A percentile compares a stretch with the other conserved stretches of the same genome.
These are phyloP conservation scores for Phlegmacium glaucopus DNA, from an alignment of 768 basidiomycete genomes.

Conservation along the genomic window DNA sequence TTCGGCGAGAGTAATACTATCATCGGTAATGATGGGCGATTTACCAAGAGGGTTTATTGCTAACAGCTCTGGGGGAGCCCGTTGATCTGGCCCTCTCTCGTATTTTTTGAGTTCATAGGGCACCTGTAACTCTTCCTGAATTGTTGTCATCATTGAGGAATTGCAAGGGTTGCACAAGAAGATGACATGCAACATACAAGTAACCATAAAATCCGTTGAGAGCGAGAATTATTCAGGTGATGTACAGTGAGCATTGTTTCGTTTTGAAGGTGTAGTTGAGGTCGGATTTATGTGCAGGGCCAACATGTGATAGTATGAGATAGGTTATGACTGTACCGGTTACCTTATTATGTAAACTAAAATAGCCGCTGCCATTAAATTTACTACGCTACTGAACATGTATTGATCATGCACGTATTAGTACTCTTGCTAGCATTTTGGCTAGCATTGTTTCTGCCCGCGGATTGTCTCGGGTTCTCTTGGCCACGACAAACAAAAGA, in stretches of 20 bases:
- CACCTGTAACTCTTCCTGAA: slow-evolving; percentile 48
- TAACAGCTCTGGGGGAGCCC: slow-evolving; percentile 35
- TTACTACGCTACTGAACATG: too few species aligned
- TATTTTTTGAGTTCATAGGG: slow-evolving; percentile 43
- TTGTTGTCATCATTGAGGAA: not conserved
- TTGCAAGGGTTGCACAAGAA: not conserved
- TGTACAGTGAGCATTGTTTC: slow-evolving; percentile 30
- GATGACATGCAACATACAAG: slow-evolving; percentile 18
- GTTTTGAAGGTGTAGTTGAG: not conserved
- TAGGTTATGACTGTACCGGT: too few species aligned
- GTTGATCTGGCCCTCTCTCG: slow-evolving; percentile 25
- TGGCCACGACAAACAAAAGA: not conserved
- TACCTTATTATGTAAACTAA: too few species aligned
- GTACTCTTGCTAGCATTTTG: not conserved
- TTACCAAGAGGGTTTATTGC: slow-evolving; percentile 43
- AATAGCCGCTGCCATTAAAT: too few species aligned
- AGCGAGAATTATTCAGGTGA: slow-evolving; percentile 46
- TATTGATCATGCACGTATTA: not conserved
- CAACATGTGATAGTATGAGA: too few species aligned
- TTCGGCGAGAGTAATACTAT: slow-evolving; percentile 34
- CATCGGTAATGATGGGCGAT: slow-evolving; percentile 45
- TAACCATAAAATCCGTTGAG: slow-evolving; percentile 48
- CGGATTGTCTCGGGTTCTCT: not conserved
- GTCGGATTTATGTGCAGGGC: not conserved
- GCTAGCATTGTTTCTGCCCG: not conserved